A percentile compares a stretch with the other conserved stretches of the same genome.
phyloP scores from a whole-genome alignment of 139 green algal species.

The Chlorella vulgaris region DNA sequence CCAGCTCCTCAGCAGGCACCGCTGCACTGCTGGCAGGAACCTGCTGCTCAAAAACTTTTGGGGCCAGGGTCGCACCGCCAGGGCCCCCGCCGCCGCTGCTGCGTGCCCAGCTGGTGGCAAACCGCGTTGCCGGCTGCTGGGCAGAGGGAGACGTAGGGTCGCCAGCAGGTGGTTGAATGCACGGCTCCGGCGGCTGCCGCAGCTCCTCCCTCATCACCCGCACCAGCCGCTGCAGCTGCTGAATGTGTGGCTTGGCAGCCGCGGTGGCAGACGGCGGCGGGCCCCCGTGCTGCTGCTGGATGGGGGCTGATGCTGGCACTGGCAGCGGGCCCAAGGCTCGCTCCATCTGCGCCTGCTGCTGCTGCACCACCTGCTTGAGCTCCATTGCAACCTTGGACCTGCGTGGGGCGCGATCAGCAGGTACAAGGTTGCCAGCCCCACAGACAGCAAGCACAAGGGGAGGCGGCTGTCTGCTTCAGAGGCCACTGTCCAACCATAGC shows the following conservation, averaged over 20 bases:
- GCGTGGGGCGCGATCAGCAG: background rate
- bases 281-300: background rate
- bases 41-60: background rate
- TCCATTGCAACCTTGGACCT: slow-evolving; percentile 30
- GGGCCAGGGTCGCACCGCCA: too few relatives aligned
- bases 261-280: background rate
- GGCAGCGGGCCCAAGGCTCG: background rate
- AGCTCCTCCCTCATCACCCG: slow-evolving; percentile 25
- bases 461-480: too few relatives aligned
- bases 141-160: too few relatives aligned
- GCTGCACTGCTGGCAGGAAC: background rate
- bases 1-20: background rate
- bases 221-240: slow-evolving; percentile 35
- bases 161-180: too few relatives aligned
- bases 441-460: background rate
- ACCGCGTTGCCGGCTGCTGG: too few relatives aligned
- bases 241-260: slow-evolving; percentile 3
- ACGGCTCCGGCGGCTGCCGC: slow-evolving; percentile 16
- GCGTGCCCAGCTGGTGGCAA: too few relatives aligned
- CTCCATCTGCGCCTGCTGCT: slow-evolving; percentile 33
- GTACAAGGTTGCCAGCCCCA: background rate
- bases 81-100: too few relatives aligned
- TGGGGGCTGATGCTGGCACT: background rate
- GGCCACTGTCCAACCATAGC: background rate
- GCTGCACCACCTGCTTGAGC: slow-evolving; percentile 32